Conservation (phyloP, 805 yeast genomes). For the Pichia exigua region DNA sequence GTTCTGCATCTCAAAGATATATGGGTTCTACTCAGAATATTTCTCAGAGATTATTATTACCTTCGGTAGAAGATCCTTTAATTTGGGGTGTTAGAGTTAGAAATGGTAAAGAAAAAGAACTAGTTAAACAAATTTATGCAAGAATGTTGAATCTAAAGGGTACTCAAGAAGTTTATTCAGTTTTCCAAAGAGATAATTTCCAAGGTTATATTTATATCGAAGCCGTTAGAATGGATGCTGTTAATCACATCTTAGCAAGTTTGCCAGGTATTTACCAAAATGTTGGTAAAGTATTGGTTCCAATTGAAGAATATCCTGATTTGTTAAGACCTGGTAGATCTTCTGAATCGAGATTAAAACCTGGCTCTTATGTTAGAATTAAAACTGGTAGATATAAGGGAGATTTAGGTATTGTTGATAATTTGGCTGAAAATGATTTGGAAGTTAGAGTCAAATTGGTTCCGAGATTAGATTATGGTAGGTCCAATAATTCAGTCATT, state of each 20-base stretch:
- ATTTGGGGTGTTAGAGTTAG: conserved; percentile 94
- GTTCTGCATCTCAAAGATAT: conserved; percentile 70
- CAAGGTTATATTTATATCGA: conserved; percentile 89
- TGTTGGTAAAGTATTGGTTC: conserved; percentile 63
- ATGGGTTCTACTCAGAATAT: conserved; percentile 81
- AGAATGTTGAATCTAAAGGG: conserved; percentile 72
- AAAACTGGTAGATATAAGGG: conserved; percentile 88
- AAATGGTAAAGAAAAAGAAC: conserved; percentile 86
- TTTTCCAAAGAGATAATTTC: conserved; percentile 90
- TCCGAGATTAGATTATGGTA: conserved; percentile 90
- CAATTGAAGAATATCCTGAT: conserved; percentile 92
- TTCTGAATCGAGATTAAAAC: conserved; percentile 78
- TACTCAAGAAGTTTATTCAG: conserved; percentile 80
- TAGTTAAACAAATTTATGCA: conserved; percentile 76
- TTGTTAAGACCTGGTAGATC: conserved; percentile 83
- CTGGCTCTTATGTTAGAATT: conserved; percentile 88
- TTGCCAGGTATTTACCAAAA: conserved; percentile 75
- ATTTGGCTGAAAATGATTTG: conserved; percentile 87
- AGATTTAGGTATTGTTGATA: conserved; percentile 89
- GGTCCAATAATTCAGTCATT: conserved; percentile 27
- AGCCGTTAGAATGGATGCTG: conserved; percentile 90
- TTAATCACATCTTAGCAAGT: conserved; percentile 80
- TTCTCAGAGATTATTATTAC: conserved; percentile 87
- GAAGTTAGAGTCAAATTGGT: conserved; percentile 91
- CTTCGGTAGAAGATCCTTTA: conserved; percentile 93